Base-by-base conservation (phyloP, 1,284 basidiomycete genomes). In the Hemileia vastatrix region DNA sequence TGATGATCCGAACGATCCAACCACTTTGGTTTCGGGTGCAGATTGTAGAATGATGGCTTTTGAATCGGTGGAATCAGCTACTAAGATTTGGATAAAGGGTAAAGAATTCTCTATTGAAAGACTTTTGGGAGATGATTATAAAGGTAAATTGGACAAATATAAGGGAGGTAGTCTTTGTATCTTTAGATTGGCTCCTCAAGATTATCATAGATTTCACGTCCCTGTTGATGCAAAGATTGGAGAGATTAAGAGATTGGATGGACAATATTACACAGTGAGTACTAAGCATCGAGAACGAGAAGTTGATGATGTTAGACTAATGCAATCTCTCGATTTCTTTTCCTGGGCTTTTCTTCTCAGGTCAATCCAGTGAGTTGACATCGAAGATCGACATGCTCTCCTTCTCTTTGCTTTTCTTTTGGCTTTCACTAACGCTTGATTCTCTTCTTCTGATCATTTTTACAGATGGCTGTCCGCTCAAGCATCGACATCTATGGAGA, bases 41-140 rank as follows among this genome's bases (percentile, higher is more conserved):
- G 94, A 98, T 78, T 96, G 90, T 73, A 85, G 94, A 23, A 82
- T 96, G 69, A 94, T 96, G 86, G 85, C 86, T 0, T 97, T 97
- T 75, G 85, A 88, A 72, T 86, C 83, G 0, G 85, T 95, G 9
- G 79, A 76, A 53, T 87, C 89, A 60, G 93, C 94, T 1, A 95
- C 90, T 0, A 79, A 81, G 19, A 78, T 98, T 2, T 98, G 94
- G 94, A 94, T 97, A 79, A 97, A 98, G 73, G 94, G 94, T 0
- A 84, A 90, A 21, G 91, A 96, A 69, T 97, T 97, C 73, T 86
- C 84, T 0, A 81, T 97, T 1, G 80, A 78, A 1, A 81, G 85
- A 1, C 79, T 98, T 45, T 81, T 97, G 0, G 93, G 93, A 0
- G 86, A 88, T 5, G 78, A 78, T 5, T 90, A 90, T 75, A 83